phyloP scores from a whole-genome alignment of 2,329 filamentous ascomycete genomes.

The Pseudogymnoascus sp. region DNA sequence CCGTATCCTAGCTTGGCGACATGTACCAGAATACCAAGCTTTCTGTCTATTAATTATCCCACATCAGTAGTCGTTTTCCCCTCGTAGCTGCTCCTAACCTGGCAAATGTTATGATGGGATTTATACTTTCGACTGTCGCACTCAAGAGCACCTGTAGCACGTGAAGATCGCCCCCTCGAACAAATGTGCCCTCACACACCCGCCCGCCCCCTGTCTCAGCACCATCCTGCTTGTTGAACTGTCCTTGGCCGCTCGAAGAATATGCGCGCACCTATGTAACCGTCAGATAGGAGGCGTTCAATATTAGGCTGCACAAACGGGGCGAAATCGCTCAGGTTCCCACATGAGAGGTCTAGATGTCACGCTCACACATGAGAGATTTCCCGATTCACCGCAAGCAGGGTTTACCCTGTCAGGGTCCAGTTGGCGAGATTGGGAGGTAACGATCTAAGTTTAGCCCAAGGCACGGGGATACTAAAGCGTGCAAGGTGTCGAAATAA shows the following conservation, averaged over 20 bases:
- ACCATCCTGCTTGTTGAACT: not conserved
- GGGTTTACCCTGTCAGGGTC: not conserved
- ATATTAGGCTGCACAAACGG: not conserved
- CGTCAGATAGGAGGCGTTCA: not conserved
- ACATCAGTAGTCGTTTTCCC: not conserved
- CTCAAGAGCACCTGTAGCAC: not conserved
- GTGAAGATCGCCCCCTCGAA: not conserved
- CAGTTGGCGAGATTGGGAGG: not conserved
- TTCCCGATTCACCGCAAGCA: not conserved
- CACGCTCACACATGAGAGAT: not conserved
- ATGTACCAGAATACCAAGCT: not conserved
- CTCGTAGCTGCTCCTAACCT: not conserved
- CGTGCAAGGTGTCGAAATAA: not conserved
- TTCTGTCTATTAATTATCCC: not conserved
- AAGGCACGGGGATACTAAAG: slow-evolving; percentile 1
- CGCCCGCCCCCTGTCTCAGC: not conserved
- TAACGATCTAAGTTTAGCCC: not conserved
- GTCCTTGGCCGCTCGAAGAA: not conserved
- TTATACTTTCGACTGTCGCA: not conserved
- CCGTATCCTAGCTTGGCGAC: not conserved
- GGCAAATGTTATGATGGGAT: not conserved
- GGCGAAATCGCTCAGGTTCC: not conserved
- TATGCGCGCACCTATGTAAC: not conserved
- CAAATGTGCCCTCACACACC: slow-evolving; percentile 1
- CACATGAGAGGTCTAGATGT: not conserved